These are phyloP conservation scores for Phytopythium oedochilum DNA, from an alignment of 352 stramenopile genomes.

Conservation along the genomic window DNA sequence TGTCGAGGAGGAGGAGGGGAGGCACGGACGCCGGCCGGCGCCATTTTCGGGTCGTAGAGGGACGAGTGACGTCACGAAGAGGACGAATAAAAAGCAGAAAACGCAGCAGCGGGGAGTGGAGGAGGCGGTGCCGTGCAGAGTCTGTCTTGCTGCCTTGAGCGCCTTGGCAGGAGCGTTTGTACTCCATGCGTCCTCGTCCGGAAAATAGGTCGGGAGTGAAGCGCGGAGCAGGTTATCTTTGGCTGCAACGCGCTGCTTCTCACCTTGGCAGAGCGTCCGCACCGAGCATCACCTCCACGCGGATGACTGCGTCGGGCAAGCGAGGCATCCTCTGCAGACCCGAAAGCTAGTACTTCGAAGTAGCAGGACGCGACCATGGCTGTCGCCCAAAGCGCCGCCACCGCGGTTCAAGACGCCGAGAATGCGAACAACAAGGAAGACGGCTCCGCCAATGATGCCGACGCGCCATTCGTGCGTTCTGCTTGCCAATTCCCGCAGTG, in stretches of 20 bases:
- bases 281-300: not conserved
- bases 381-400: not conserved
- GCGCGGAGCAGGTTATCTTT: not conserved
- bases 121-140: not conserved
- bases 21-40: not conserved
- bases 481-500: not conserved
- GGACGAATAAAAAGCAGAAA: not conserved
- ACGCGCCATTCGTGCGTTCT: not conserved
- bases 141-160: no score
- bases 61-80: not conserved
- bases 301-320: not conserved
- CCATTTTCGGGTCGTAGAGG: not conserved
- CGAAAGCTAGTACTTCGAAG: no score
- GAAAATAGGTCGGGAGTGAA: not conserved
- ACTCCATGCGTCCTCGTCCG: not conserved
- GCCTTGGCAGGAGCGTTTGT: no score
- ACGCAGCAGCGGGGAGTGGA: not conserved
- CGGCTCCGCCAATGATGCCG: no score
- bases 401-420: not conserved
- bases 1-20: not conserved
- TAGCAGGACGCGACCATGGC: not conserved
- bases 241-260: not conserved
- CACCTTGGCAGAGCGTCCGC: no score
- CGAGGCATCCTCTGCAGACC: not conserved
- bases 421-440: not conserved